These are phyloP conservation scores for Populus davidiana DNA, from an alignment of 345 rosid genomes.

Conservation along the genomic window DNA sequence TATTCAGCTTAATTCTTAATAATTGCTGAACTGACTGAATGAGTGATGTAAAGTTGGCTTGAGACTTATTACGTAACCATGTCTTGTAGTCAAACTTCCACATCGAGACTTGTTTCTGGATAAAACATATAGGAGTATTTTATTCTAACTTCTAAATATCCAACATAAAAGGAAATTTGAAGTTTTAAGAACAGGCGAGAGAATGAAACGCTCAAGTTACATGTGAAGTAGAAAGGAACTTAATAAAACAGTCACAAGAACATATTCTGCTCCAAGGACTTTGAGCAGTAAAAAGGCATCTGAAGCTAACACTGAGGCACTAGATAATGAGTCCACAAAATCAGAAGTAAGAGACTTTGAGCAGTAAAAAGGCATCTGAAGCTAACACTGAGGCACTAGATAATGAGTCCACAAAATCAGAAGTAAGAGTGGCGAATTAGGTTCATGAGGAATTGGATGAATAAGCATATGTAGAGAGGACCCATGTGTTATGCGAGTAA, in stretches of 20 bases:
- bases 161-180: background rate
- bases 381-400: background rate
- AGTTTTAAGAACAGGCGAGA: background rate
- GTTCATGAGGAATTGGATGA: background rate
- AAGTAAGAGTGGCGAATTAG: background rate
- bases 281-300: background rate
- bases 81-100: background rate
- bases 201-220: background rate
- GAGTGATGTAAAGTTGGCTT: background rate
- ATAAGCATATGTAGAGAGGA: background rate
- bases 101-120: background rate
- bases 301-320: background rate
- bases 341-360: background rate
- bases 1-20: background rate
- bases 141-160: background rate
- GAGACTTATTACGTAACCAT: background rate
- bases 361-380: background rate
- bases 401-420: background rate
- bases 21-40: background rate
- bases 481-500: background rate
- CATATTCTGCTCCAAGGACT: background rate
- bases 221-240: background rate
- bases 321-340: background rate
- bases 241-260: background rate
- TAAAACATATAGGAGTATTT: background rate